Conservation (phyloP, 306 rosid genomes). For the Pyrus betulifolia region DNA sequence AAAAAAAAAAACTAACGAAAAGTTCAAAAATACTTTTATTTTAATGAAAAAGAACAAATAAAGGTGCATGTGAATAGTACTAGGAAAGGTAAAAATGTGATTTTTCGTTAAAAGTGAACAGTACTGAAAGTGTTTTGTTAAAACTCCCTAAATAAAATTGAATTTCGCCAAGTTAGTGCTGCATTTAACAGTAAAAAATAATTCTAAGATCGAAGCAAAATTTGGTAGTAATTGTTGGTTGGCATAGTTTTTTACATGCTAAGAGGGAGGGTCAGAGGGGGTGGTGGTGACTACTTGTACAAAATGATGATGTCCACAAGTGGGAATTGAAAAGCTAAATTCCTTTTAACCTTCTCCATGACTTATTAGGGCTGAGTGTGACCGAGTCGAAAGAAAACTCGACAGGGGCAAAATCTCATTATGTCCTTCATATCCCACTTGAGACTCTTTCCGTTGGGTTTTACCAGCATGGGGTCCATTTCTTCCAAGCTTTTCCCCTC, state of each 20-base stretch:
- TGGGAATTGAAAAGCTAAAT: conserved; percentile 57
- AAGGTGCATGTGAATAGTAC: too few species aligned
- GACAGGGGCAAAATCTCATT: background rate
- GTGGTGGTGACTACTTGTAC: conserved; percentile 38
- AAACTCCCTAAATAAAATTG: too few species aligned
- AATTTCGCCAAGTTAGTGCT: background rate
- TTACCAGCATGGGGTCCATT: conserved; percentile 54
- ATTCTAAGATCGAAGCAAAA: conserved; percentile 7
- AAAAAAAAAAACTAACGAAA: too few species aligned
- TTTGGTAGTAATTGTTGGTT: conserved; percentile 4
- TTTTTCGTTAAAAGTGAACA: too few species aligned
- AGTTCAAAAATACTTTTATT: rapidly evolving
- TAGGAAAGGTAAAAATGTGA: too few species aligned
- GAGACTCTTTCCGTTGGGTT: conserved; percentile 26
- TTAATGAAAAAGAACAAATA: too few species aligned
- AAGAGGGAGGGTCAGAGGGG: conserved; percentile 24
- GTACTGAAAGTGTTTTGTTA: rapidly evolving
- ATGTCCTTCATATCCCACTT: conserved; percentile 20
- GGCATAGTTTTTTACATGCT: conserved; percentile 16
- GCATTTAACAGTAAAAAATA: background rate
- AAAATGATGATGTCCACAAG: conserved; percentile 61
- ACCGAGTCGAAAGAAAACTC: background rate
- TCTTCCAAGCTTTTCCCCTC: conserved; percentile 40
- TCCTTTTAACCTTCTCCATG: conserved; percentile 32
- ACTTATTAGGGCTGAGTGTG: background rate